phyloP scores from a whole-genome alignment of 2,329 filamentous ascomycete genomes.

The Fusarium armeniacum region DNA sequence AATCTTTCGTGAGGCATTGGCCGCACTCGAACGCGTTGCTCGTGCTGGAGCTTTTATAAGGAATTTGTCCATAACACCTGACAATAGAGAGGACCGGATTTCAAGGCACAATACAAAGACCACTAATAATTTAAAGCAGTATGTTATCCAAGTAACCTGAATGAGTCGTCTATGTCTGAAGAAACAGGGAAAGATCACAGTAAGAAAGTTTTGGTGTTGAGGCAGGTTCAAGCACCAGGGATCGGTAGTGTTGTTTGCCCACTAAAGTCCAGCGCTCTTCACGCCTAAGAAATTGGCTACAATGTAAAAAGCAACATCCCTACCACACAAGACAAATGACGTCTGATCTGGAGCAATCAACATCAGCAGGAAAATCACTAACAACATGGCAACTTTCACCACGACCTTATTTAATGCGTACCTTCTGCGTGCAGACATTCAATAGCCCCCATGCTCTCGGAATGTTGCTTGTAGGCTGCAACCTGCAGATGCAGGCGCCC shows the following conservation, averaged over 20 bases:
- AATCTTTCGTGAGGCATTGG: constrained; percentile 40
- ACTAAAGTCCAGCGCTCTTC: constrained; percentile 2
- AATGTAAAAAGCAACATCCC: not conserved
- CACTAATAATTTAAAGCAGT: not conserved
- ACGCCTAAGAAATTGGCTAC: constrained; percentile 14
- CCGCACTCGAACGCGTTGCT: constrained; percentile 42
- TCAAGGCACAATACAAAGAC: no score
- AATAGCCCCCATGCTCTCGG: not conserved
- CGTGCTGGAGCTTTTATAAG: constrained; percentile 28
- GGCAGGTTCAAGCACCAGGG: not conserved
- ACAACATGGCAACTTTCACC: not conserved
- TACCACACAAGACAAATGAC: constrained; percentile 1
- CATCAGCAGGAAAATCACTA: not conserved
- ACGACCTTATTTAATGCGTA: not conserved
- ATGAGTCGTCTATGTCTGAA: not conserved
- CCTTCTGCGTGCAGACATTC: not conserved
- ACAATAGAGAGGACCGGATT: not conserved
- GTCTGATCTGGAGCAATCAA: not conserved
- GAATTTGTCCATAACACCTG: constrained; percentile 19
- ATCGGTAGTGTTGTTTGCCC: not conserved
- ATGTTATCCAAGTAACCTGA: not conserved
- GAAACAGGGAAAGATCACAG: not conserved
- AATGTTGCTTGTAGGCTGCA: not conserved
- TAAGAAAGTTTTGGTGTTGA: constrained; percentile 7
- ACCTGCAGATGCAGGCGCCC: not conserved